Percentiles rank a stretch among this genome's conserved stretches.
Evolutionary conservation across 1,139 yeast species (phyloP).

Genomic region (Kodamaea ohmeri): DNA sequence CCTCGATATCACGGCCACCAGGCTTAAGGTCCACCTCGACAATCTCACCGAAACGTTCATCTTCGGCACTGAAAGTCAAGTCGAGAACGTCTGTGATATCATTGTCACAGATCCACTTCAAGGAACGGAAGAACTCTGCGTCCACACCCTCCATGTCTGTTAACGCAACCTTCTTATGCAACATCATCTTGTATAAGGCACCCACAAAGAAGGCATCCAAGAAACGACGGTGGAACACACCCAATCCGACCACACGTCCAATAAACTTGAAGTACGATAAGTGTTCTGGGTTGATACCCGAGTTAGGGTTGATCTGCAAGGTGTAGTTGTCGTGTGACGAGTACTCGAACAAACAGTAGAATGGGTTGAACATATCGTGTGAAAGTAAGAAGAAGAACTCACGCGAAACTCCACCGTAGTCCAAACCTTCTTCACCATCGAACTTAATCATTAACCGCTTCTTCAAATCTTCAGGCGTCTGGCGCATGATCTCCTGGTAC

Average conservation of each 20-base stretch:
- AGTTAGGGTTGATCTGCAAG: conserved; percentile 93
- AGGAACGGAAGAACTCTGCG: conserved; percentile 89
- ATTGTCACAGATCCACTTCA: conserved; percentile 94
- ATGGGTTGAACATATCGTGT: conserved; percentile 98
- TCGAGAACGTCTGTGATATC: conserved; percentile 82
- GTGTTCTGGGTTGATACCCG: conserved; percentile 98
- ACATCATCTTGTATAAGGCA: conserved; percentile 96
- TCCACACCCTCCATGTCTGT: conserved; percentile 99
- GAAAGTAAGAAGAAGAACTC: conserved; percentile 94
- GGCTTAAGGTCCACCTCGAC: conserved; percentile 89
- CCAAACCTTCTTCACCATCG: conserved; percentile 98
- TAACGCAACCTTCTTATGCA: conserved; percentile 87
- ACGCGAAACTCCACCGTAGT: conserved; percentile 98
- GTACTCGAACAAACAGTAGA: conserved; percentile 93
- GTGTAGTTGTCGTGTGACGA: conserved; percentile 98
- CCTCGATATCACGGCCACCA: conserved; percentile 83
- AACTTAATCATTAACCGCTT: conserved; percentile 96
- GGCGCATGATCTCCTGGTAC: conserved; percentile 97
- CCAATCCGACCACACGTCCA: conserved; percentile 97
- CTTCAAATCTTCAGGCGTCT: conserved; percentile 95
- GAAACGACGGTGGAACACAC: conserved; percentile 97
- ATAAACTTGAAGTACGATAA: conserved; percentile 95
- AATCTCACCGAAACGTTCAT: conserved; percentile 92
- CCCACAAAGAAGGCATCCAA: conserved; percentile 98
- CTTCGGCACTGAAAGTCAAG: conserved; percentile 90